Percentiles rank a stretch among this genome's conserved stretches.
These are phyloP conservation scores for Schizopora paradoxa DNA, from an alignment of 1,284 basidiomycete genomes.

Conservation along the genomic window DNA sequence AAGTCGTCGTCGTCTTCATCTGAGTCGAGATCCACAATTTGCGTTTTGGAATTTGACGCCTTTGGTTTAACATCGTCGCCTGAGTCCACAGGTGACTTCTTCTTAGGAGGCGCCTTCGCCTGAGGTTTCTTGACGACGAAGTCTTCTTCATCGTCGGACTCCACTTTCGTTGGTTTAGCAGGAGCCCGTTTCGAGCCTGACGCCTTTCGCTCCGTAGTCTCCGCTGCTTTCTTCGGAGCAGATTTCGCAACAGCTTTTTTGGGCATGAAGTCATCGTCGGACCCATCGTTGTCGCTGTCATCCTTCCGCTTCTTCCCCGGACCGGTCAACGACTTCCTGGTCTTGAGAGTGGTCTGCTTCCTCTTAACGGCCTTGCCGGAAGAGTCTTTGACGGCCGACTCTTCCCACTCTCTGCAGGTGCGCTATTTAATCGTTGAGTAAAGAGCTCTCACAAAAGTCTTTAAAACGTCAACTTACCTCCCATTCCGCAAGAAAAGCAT, in stretches of 20 bases:
- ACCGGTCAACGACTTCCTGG: slow-evolving; percentile 60
- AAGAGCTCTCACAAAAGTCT: slow-evolving; percentile 3
- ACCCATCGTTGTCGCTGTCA: slow-evolving; percentile 49
- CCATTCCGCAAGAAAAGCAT: slow-evolving; percentile 82
- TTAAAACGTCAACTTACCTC: slow-evolving; percentile 48
- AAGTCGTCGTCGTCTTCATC: slow-evolving; percentile 34
- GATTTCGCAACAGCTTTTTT: slow-evolving; percentile 52
- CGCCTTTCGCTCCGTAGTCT: slow-evolving; percentile 17
- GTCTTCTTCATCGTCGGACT: slow-evolving; percentile 26
- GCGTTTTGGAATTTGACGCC: slow-evolving; percentile 6
- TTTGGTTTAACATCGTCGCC: slow-evolving; percentile 23
- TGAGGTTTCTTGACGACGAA: slow-evolving; percentile 24
- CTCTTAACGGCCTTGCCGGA: slow-evolving; percentile 63
- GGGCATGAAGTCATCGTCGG: slow-evolving; percentile 74
- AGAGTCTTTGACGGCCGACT: slow-evolving; percentile 47
- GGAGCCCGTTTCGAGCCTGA: slow-evolving; percentile 26
- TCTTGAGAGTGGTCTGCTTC: slow-evolving; percentile 73
- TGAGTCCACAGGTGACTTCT: slow-evolving; percentile 18
- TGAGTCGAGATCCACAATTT: slow-evolving; percentile 41
- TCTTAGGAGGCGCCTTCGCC: slow-evolving; percentile 9
- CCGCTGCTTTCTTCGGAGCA: slow-evolving; percentile 23
- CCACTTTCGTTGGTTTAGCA: slow-evolving; percentile 18
- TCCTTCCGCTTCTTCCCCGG: slow-evolving; percentile 41
- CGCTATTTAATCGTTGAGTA: slow-evolving; percentile 36
- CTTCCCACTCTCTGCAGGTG: slow-evolving; percentile 56